Evolutionary conservation across 148 eudicot species (phyloP), one percentile per base, ranked within the genome.

Genomic region (Chenopodium album): DNA sequence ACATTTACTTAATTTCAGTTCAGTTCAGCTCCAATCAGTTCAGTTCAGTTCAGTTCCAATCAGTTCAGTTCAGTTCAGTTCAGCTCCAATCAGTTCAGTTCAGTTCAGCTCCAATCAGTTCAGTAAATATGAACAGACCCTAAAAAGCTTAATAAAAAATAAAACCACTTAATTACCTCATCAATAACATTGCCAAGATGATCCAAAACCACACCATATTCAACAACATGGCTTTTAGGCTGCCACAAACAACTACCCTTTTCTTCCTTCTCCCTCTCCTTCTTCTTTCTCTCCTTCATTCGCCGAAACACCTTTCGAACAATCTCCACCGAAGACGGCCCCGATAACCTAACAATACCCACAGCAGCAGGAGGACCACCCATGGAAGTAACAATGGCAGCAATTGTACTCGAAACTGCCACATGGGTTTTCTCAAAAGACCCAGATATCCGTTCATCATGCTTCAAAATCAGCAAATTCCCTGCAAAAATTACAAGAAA

Each of bases 321-420:
- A 52, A 97, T 86, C 29, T 85, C 85, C 29, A 94, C 95, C 1
- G 99, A 94, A 0, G 85, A 78, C 1, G 99, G 93, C n/a, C 99
- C 99, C 0, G 99, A 97, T 80, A 97, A 77, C 73, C 99, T 71
- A 10, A 97, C 97, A 47, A 97, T 92, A 69, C 99, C 99, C 73
- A 97, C 99, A n/a, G 99, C 97, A 31, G 87, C 92, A 41, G 99
- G 90, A 10, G 93, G 91, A 5, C 99, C 98, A 34, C 98, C 98
- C 64, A 97, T 62, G 41, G 98, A 92, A 75, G 99, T 97, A 63
- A 97, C 99, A 81, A 97, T 97, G 76, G 99, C 98, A 9, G 94
- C 99, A 88, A 97, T 94, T 8, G 99, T 96, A 77, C 89, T 87
- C 12, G 88, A 78, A 63, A 74, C 77, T 34, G 69, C 73, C 76